Evolutionary conservation across 768 basidiomycete species (phyloP).

Genomic region (Megacollybia marginata): DNA sequence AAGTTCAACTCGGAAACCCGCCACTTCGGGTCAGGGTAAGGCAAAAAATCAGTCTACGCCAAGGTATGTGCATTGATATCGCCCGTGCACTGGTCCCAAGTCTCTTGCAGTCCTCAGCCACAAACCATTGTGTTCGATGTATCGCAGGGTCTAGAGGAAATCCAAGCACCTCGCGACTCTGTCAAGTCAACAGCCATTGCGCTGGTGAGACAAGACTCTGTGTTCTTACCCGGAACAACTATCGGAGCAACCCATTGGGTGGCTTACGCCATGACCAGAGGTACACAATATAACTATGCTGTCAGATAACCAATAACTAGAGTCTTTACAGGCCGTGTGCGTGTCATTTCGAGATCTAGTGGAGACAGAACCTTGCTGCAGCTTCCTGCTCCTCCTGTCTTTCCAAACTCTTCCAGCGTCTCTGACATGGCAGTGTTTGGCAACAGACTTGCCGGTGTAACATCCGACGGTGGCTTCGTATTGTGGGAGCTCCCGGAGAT

Average conservation of each 20-base stretch:
- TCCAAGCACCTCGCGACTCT: conserved; percentile 66
- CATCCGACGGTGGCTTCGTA: conserved; percentile 83
- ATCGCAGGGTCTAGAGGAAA: conserved; percentile 60
- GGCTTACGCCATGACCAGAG: conserved; percentile 87
- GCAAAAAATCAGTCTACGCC: conserved; percentile 46
- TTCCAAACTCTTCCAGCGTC: conserved; percentile 56
- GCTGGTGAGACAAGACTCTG: conserved; percentile 77
- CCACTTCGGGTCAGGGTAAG: conserved; percentile 32
- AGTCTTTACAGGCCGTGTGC: conserved; percentile 54
- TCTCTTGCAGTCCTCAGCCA: conserved; percentile 40
- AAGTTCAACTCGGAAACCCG: conserved; percentile 27
- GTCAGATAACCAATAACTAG: conserved; percentile 3
- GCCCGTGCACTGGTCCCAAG: conserved; percentile 1
- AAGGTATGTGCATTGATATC: conserved; percentile 30
- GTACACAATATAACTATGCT: conserved; percentile 21
- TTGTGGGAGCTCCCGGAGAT: conserved; percentile 82
- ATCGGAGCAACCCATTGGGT: conserved; percentile 92
- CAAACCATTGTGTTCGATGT: conserved; percentile 75
- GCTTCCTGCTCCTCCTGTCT: conserved; percentile 44
- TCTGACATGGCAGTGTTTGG: conserved; percentile 83
- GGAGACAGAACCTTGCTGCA: conserved; percentile 85
- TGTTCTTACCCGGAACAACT: conserved; percentile 79
- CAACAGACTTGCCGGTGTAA: conserved; percentile 78
- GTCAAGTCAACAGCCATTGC: conserved; percentile 90
- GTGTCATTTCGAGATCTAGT: conserved; percentile 82